These are phyloP conservation scores for Cadophora malorum DNA, from an alignment of 2,329 filamentous ascomycete genomes.

Conservation along the genomic window DNA sequence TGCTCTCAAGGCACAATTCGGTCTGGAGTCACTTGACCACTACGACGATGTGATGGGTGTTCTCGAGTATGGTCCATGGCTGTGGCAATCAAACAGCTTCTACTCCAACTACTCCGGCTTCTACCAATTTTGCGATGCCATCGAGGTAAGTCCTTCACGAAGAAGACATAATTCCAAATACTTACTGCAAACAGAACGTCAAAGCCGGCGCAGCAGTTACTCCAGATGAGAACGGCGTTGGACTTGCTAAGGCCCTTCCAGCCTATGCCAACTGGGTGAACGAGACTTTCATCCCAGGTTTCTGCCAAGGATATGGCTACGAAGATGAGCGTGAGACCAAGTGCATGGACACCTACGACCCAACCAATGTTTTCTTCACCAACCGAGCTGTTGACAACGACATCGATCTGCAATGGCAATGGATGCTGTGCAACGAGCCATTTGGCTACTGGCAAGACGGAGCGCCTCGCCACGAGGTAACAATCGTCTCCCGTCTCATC, in stretches of 20 bases:
- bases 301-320: conserved; percentile 57
- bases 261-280: conserved; percentile 63
- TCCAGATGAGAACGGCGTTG: conserved; percentile 55
- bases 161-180: neutral
- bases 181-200: conserved; percentile 40
- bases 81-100: conserved; percentile 62
- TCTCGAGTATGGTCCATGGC: conserved; percentile 61
- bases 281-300: conserved; percentile 52
- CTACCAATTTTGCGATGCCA: conserved; percentile 52
- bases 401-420: conserved; percentile 61
- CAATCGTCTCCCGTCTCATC: conserved; percentile 60
- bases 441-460: conserved; percentile 63
- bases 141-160: conserved; percentile 44
- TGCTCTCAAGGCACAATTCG: conserved; percentile 58
- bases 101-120: conserved; percentile 54
- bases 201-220: conserved; percentile 43
- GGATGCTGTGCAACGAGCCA: conserved; percentile 68
- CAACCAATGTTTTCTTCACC: conserved; percentile 55
- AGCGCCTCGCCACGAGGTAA: conserved; percentile 52
- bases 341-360: conserved; percentile 62
- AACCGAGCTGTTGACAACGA: conserved; percentile 55
- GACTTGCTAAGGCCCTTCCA: conserved; percentile 57
- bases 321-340: conserved; percentile 49
- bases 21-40: conserved; percentile 54
- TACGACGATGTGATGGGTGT: conserved; percentile 51